Percentiles rank a stretch among this genome's conserved stretches.
phyloP scores from a whole-genome alignment of 805 yeast genomes.

The Teunomyces kruisii region DNA sequence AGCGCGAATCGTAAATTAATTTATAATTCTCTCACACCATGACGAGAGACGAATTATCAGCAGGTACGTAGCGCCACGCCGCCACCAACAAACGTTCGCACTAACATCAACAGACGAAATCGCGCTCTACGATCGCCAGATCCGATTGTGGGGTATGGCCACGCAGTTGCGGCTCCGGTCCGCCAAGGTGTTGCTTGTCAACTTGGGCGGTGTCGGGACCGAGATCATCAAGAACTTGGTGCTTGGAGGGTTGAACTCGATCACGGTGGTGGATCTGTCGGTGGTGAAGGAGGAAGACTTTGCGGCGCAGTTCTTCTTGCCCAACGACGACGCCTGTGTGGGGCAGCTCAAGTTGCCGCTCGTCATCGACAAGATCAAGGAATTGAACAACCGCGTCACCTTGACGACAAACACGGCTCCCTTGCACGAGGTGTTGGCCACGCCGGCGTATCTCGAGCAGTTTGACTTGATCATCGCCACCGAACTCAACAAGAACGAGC shows the following conservation, averaged over 20 bases:
- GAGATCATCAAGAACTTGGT: constrained; percentile 84
- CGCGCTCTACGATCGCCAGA: constrained; percentile 91
- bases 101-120: constrained; percentile 63
- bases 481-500: constrained; percentile 48
- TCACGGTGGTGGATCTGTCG: constrained; percentile 66
- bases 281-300: constrained; percentile 60
- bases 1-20: too few relatives aligned
- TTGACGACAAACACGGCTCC: constrained; percentile 43
- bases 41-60: constrained; percentile 13
- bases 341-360: constrained; percentile 59
- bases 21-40: neutral
- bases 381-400: constrained; percentile 77
- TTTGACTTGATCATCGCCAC: constrained; percentile 79
- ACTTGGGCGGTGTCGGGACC: constrained; percentile 73
- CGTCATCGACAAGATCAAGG: constrained; percentile 56
- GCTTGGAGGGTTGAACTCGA: constrained; percentile 81
- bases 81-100: neutral
- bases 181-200: constrained; percentile 68
- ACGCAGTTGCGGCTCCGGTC: constrained; percentile 79
- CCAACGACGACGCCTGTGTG: constrained; percentile 48
- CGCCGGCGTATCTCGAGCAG: constrained; percentile 41
- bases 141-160: constrained; percentile 92
- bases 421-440: constrained; percentile 15
- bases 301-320: constrained; percentile 72
- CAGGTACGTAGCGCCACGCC: constrained; percentile 15